phyloP scores from a whole-genome alignment of 2,329 filamentous ascomycete genomes.

The Leptographium wingfieldii region DNA sequence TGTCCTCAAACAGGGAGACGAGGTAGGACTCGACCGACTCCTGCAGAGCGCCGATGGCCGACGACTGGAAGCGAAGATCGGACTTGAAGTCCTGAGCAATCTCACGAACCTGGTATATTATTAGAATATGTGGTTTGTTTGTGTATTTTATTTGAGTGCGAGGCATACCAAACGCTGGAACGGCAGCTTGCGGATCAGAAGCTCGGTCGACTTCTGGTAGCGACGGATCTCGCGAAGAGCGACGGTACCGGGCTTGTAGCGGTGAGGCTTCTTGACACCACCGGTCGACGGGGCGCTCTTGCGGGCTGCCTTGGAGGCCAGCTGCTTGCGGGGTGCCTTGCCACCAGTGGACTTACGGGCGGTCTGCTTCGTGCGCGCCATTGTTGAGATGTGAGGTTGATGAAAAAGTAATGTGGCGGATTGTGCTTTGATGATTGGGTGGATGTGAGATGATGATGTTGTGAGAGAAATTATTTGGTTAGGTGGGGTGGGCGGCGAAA shows the following conservation, averaged over 20 bases:
- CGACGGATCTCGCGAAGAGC: constrained; percentile 97
- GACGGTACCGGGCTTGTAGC: constrained; percentile 84
- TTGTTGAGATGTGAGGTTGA: constrained; percentile 26
- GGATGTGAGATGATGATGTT: constrained; percentile 21
- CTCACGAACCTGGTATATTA: constrained; percentile 57
- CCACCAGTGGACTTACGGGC: constrained; percentile 68
- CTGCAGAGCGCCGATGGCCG: constrained; percentile 92
- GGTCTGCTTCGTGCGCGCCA: constrained; percentile 56
- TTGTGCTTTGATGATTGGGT: constrained; percentile 10
- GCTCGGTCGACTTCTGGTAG: constrained; percentile 95
- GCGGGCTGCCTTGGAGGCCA: constrained; percentile 97
- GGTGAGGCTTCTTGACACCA: constrained; percentile 92
- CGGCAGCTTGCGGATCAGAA: constrained; percentile 91
- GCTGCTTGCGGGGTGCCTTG: constrained; percentile 84
- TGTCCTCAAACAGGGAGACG: constrained; percentile 95
- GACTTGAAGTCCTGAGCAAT: constrained; percentile 95
- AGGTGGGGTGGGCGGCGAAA: constrained; percentile 28
- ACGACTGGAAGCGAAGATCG: constrained; percentile 94
- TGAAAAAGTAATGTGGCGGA: constrained; percentile 13
- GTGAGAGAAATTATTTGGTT: constrained; percentile 22
- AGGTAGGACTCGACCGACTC: constrained; percentile 98
- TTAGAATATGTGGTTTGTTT: background rate
- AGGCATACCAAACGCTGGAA: constrained; percentile 78
- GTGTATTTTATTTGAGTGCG: too few species aligned
- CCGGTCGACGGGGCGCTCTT: constrained; percentile 96